These are phyloP conservation scores for Nitzschia sp. DNA, from an alignment of 108 stramenopile genomes.

Conservation along the genomic window DNA sequence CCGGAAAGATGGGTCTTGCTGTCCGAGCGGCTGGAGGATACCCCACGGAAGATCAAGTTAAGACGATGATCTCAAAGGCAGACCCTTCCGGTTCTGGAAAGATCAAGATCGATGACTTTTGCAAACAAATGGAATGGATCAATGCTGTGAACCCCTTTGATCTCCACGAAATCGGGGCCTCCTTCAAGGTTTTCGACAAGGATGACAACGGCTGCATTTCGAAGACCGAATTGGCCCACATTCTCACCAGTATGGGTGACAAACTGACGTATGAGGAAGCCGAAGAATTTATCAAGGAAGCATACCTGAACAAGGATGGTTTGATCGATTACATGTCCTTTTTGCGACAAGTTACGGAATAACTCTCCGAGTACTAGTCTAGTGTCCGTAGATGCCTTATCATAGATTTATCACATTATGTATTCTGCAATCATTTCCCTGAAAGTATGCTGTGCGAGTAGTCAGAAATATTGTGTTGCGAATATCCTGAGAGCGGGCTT, in stretches of 20 bases:
- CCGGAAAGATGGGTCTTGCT: conserved; percentile 5
- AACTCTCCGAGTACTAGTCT: no score
- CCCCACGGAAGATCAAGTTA: conserved; percentile 22
- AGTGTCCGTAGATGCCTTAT: no score
- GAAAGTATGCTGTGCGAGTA: no score
- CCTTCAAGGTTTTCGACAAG: conserved; percentile 34
- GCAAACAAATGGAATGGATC: conserved; percentile 19
- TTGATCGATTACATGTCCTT: conserved; percentile 16
- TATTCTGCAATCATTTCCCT: no score
- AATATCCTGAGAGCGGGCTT: no score
- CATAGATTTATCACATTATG: no score
- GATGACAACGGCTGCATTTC: conserved; percentile 21
- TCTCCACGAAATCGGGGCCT: conserved; percentile 14
- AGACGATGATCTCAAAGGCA: conserved; percentile 17
- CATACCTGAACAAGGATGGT: conserved; percentile 14
- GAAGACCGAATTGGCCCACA: conserved; percentile 7
- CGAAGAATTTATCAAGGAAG: conserved; percentile 25
- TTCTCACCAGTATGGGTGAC: conserved; percentile 23
- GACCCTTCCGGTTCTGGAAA: conserved; percentile 6
- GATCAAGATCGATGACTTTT: conserved; percentile 1
- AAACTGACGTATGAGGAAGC: conserved; percentile 21
- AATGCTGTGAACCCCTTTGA: conserved; percentile 14
- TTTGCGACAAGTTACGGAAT: conserved; percentile 16
- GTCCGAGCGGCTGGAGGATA: conserved; percentile 21
- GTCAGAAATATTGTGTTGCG: no score